Evolutionary conservation across 495 filamentous ascomycete species (phyloP), one percentile per base, ranked within the genome.

Genomic region (Cenococcum geophilum): DNA sequence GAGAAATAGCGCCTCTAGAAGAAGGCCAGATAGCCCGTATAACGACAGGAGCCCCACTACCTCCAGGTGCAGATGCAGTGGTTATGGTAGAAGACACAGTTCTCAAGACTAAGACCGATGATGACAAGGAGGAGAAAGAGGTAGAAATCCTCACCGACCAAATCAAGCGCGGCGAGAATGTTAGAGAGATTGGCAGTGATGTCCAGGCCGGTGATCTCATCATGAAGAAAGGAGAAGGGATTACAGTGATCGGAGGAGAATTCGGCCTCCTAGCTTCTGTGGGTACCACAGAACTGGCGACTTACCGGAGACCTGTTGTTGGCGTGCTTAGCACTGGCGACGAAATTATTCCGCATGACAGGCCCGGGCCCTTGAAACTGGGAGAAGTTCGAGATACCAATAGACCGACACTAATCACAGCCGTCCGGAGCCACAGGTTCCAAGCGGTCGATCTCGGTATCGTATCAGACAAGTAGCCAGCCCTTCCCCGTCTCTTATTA

Each of bases 71-170:
- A 12, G 96, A 88, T 42, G 85, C 91, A 2, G 92, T 97, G 16
- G 87, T 96, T 21, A 98, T 97, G 95, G 93, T 97, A 1, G 93
- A 98, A 75, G 93, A 97, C 68, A 97, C 93, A 0, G 75, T 83
- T 1, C 73, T 97, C 11, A 83, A 78, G 42, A 82, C 79, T 3
- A 80, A 79, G 68, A 95, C 89, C 0, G 84, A 88, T 0, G 90
- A 92, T 63, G 88, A 85, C 3, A 78, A 80, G 59, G 93, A 98
- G 73, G 93, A 98, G 73, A 84, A 84, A 18, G 86, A 87, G 23
- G 80, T 98, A 10, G 88, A 95, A 70, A 92, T 98, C 27, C 74
- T 93, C 0, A 88, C 89, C 0, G 82, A 83, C 21, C 80, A 81
- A n/a, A 82, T 96, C 37, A 80, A 79, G 55, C 77, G 82, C 12